Evolutionary conservation across 2,329 filamentous ascomycete species (phyloP).

Genomic region (Hypomyces perniciosus): DNA sequence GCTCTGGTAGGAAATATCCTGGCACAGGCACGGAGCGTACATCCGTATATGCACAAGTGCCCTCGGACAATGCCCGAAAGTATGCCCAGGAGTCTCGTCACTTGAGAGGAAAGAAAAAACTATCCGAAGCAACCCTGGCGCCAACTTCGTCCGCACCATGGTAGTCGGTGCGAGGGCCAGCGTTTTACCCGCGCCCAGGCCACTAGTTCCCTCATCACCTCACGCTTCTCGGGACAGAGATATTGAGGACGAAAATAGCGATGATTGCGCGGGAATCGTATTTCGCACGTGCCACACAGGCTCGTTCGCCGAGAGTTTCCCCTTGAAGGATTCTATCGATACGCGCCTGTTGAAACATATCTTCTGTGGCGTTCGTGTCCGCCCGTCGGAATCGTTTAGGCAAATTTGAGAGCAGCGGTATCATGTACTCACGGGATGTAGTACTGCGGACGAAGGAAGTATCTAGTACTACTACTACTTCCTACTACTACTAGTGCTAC

Average conservation of each 20-base stretch:
- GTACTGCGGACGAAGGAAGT: too few species aligned
- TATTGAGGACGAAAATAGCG: neutral
- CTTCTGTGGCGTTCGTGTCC: neutral
- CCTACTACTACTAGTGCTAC: too few species aligned
- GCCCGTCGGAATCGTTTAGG: slow-evolving; percentile 5
- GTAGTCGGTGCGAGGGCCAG: neutral
- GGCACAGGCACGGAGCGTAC: too few species aligned
- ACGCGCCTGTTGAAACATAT: neutral
- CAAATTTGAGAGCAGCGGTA: slow-evolving; percentile 6
- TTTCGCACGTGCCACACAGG: neutral
- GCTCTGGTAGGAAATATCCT: too few species aligned
- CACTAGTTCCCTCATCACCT: too few species aligned
- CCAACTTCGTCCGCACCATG: neutral
- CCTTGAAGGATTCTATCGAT: neutral
- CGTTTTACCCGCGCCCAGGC: too few species aligned
- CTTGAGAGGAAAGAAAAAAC: slow-evolving; percentile 2
- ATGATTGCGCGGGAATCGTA: neutral
- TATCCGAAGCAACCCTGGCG: slow-evolving; percentile 8
- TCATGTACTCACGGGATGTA: neutral
- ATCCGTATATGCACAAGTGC: neutral
- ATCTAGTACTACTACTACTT: too few species aligned
- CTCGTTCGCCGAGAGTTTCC: neutral
- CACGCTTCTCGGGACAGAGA: neutral
- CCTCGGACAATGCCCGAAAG: slow-evolving; percentile 12
- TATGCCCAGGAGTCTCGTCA: slow-evolving; percentile 2